Conservation (phyloP, 176 grass and related monocot genomes). For the Poa pratensis region DNA sequence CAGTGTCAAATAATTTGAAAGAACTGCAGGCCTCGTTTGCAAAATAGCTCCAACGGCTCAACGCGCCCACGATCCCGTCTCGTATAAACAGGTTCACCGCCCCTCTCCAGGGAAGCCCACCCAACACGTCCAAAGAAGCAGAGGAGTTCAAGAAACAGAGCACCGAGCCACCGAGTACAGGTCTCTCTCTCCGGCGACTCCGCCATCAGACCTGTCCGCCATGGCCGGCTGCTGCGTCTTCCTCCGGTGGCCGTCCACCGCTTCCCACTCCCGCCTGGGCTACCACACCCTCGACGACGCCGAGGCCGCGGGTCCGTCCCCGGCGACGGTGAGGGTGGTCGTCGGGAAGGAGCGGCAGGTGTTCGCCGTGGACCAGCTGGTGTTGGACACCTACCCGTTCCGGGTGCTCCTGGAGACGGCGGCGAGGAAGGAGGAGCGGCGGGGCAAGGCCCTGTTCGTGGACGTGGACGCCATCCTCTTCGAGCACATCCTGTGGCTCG, state of each 20-base stretch:
- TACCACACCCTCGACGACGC: constrained; percentile 60
- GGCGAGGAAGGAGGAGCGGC: constrained; percentile 46
- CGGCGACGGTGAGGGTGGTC: constrained; percentile 68
- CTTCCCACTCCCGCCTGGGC: constrained; percentile 49
- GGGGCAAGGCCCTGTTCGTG: constrained; percentile 59
- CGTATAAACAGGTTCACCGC: constrained; percentile 40
- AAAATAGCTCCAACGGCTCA: constrained; percentile 37
- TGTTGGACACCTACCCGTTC: constrained; percentile 90
- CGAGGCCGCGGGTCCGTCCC: neutral
- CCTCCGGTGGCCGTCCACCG: constrained; percentile 67
- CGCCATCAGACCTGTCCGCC: neutral
- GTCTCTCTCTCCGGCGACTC: no score
- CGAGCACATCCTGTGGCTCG: constrained; percentile 94
- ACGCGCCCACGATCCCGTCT: neutral
- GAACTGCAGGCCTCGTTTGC: neutral
- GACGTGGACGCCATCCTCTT: constrained; percentile 89
- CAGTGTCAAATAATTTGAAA: neutral
- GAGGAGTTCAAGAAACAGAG: constrained; percentile 23
- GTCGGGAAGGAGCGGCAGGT: constrained; percentile 90
- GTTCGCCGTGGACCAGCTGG: constrained; percentile 80
- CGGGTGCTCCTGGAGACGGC: constrained; percentile 80
- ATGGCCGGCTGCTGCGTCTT: constrained; percentile 90
- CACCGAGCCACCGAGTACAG: neutral
- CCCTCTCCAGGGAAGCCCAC: neutral
- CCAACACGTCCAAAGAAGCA: neutral